phyloP scores from a whole-genome alignment of 164 flowering plant genomes.

The Macadamia tetraphylla region DNA sequence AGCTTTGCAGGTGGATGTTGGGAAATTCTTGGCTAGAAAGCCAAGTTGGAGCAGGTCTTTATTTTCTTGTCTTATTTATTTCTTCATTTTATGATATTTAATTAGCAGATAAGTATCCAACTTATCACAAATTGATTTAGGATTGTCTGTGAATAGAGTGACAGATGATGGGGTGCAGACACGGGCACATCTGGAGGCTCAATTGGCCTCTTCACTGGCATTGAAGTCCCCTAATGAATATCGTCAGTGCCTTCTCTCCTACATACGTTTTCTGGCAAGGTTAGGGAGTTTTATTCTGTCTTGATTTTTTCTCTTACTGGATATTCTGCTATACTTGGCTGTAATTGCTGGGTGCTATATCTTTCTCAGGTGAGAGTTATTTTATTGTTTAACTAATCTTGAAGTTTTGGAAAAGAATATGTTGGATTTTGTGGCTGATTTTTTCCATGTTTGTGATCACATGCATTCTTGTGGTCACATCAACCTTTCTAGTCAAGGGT shows the following conservation, averaged over 20 bases:
- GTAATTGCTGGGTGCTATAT: background rate
- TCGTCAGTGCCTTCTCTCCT: slow-evolving; percentile 85
- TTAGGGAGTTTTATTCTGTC: slow-evolving; percentile 11
- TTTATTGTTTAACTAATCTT: too few relatives aligned
- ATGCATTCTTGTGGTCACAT: too few relatives aligned
- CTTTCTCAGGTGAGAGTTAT: background rate
- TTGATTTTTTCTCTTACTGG: background rate
- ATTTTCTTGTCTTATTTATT: background rate
- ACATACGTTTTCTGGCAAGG: slow-evolving; percentile 89
- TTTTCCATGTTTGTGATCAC: too few relatives aligned
- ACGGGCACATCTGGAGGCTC: slow-evolving; percentile 96
- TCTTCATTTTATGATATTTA: background rate
- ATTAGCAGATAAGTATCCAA: background rate
- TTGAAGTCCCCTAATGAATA: slow-evolving; percentile 86
- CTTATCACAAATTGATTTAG: slow-evolving; percentile 4
- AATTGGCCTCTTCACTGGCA: slow-evolving; percentile 84
- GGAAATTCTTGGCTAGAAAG: slow-evolving; percentile 85
- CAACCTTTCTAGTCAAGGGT: too few relatives aligned
- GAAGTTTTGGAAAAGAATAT: too few relatives aligned
- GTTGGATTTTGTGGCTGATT: too few relatives aligned
- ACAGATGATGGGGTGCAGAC: slow-evolving; percentile 97
- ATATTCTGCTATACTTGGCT: background rate
- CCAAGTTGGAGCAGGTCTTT: slow-evolving; percentile 92
- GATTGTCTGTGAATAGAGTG: slow-evolving; percentile 38
- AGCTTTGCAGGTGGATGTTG: slow-evolving; percentile 83